Conservation (phyloP, 768 basidiomycete genomes). For the Inosperma sp. region DNA sequence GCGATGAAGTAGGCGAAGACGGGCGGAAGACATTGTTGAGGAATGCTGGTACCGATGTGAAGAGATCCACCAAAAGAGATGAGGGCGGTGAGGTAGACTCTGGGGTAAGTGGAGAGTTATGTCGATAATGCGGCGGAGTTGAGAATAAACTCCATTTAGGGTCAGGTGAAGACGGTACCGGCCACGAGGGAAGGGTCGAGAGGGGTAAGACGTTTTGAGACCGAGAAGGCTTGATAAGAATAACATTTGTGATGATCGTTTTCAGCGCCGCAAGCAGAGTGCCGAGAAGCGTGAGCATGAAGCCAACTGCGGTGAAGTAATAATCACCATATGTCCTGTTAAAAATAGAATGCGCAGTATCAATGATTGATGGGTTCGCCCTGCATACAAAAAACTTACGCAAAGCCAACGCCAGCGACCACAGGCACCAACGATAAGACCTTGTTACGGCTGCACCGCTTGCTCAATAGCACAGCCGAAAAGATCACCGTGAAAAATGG, state of each 20-base stretch:
- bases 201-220: too few species aligned
- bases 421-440: conserved; percentile 78
- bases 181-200: too few species aligned
- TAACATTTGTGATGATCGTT: conserved; percentile 84
- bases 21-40: conserved; percentile 9
- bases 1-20: conserved; percentile 11
- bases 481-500: conserved; percentile 89
- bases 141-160: too few species aligned
- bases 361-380: neutral
- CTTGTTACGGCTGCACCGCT: conserved; percentile 55
- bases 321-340: conserved; percentile 91
- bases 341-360: neutral
- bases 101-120: neutral
- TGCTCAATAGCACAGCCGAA: conserved; percentile 62
- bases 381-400: conserved; percentile 46
- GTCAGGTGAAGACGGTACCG: too few species aligned
- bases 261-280: conserved; percentile 91
- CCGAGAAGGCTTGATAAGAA: conserved; percentile 27
- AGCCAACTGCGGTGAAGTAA: conserved; percentile 80
- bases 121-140: neutral
- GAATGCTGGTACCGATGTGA: neutral
- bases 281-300: conserved; percentile 84
- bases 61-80: neutral
- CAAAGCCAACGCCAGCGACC: conserved; percentile 84
- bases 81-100: too few species aligned